These are phyloP conservation scores for Tetratostichococcus sp. DNA, from an alignment of 139 green algal genomes.

Conservation along the genomic window DNA sequence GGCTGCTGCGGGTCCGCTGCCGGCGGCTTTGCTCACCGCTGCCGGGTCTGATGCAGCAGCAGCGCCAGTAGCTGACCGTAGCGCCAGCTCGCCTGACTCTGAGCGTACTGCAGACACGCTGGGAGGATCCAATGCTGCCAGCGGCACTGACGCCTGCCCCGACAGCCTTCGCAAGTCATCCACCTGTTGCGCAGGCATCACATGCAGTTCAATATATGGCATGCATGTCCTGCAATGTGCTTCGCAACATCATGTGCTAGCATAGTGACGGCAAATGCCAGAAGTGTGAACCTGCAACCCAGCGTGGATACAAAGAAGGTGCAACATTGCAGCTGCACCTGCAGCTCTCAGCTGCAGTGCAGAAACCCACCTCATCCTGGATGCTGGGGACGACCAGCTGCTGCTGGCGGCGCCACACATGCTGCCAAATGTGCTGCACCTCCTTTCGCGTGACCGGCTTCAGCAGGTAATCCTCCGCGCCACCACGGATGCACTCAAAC, in stretches of 20 bases:
- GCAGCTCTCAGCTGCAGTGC: too few species aligned
- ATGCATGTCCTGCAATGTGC: too few species aligned
- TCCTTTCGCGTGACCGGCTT: slow-evolving; percentile 91
- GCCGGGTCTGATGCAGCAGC: too few species aligned
- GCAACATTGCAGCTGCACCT: too few species aligned
- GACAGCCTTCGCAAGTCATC: not conserved
- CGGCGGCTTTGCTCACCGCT: too few species aligned
- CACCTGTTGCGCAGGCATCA: not conserved
- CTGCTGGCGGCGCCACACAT: slow-evolving; percentile 70
- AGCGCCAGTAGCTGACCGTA: not conserved
- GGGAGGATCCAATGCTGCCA: not conserved
- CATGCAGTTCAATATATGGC: not conserved
- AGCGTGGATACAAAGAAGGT: too few species aligned
- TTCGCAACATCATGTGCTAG: too few species aligned
- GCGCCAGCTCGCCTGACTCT: not conserved
- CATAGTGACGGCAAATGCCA: too few species aligned
- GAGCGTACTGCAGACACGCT: too few species aligned
- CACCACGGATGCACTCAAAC: slow-evolving; percentile 69
- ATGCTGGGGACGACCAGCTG: slow-evolving; percentile 1
- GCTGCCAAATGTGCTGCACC: slow-evolving; percentile 84
- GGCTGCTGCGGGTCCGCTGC: slow-evolving; percentile 4
- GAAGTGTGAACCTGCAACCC: too few species aligned
- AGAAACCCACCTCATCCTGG: not conserved
- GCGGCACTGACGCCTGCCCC: not conserved
- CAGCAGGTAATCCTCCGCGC: slow-evolving; percentile 89